phyloP scores from a whole-genome alignment of 306 rosid species.

The Argentina anserina region DNA sequence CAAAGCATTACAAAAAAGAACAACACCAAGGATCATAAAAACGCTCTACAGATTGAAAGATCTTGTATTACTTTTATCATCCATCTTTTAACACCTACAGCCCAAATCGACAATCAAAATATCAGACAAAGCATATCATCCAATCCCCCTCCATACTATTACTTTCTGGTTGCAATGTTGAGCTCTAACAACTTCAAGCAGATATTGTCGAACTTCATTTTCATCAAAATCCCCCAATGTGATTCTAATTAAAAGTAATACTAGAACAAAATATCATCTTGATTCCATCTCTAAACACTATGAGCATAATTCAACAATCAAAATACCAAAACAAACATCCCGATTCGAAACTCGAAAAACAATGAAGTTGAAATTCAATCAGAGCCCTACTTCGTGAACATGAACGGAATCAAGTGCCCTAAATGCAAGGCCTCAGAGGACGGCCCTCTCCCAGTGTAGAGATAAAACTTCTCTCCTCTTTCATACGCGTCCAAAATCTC shows the following conservation, averaged over 20 bases:
- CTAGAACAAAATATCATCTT: too few species aligned
- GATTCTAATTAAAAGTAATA: background rate
- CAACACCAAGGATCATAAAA: background rate
- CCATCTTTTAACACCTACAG: background rate
- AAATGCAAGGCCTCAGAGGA: slow-evolving; percentile 94
- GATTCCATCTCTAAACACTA: background rate
- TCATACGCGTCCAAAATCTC: slow-evolving; percentile 72
- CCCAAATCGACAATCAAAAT: background rate
- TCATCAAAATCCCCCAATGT: background rate
- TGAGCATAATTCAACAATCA: background rate
- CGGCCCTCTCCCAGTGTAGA: slow-evolving; percentile 91
- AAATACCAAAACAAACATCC: background rate
- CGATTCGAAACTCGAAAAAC: background rate
- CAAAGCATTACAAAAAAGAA: background rate
- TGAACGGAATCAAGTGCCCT: slow-evolving; percentile 85
- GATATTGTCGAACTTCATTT: background rate
- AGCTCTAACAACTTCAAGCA: background rate
- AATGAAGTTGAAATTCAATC: too few species aligned
- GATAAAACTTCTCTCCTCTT: slow-evolving; percentile 76
- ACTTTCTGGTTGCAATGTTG: background rate
- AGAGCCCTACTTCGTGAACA: slow-evolving; percentile 73
- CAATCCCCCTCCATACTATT: background rate
- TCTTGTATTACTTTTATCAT: background rate
- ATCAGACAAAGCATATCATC: background rate
- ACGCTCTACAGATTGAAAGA: background rate